phyloP scores from a whole-genome alignment of 805 yeast species.

The Kodamaea laetipori region DNA sequence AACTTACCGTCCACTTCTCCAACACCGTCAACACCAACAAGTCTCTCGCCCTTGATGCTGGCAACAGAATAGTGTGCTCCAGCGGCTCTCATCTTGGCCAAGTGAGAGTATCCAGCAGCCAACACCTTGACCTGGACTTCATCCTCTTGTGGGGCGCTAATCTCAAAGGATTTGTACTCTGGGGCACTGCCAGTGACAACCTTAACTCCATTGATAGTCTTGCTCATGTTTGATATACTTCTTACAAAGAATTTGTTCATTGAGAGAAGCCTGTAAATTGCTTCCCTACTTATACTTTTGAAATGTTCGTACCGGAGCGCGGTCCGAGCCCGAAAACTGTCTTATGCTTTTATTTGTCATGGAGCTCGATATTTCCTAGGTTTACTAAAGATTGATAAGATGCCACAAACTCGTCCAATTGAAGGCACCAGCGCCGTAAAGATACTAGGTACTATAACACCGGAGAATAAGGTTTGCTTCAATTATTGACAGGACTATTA shows the following conservation, averaged over 20 bases:
- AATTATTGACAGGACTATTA: too few species aligned
- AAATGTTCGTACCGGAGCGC: too few species aligned
- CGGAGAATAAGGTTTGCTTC: too few species aligned
- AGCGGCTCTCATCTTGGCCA: constrained; percentile 14
- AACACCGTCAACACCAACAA: constrained; percentile 17
- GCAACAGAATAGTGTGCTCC: constrained; percentile 14
- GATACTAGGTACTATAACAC: too few species aligned
- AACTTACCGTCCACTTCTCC: constrained; percentile 14
- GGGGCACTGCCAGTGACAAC: constrained; percentile 10
- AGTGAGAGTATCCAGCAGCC: constrained; percentile 15
- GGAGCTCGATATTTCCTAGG: too few species aligned
- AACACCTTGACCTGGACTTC: constrained; percentile 15
- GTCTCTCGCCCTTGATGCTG: constrained; percentile 5
- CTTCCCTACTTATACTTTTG: too few species aligned
- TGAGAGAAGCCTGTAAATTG: too few species aligned
- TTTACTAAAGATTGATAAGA: too few species aligned
- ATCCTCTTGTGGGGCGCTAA: constrained; percentile 13
- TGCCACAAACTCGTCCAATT: too few species aligned
- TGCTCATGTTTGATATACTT: constrained; percentile 3
- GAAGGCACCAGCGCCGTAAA: too few species aligned
- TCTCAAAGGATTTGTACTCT: constrained; percentile 2
- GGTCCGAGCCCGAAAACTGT: too few species aligned
- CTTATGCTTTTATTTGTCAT: too few species aligned
- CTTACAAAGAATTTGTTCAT: constrained; percentile 1
- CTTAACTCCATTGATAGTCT: constrained; percentile 7